A percentile compares a stretch with the other conserved stretches of the same genome.
Evolutionary conservation across 345 rosid genomes (phyloP).

Genomic region (Camelina laxa): DNA sequence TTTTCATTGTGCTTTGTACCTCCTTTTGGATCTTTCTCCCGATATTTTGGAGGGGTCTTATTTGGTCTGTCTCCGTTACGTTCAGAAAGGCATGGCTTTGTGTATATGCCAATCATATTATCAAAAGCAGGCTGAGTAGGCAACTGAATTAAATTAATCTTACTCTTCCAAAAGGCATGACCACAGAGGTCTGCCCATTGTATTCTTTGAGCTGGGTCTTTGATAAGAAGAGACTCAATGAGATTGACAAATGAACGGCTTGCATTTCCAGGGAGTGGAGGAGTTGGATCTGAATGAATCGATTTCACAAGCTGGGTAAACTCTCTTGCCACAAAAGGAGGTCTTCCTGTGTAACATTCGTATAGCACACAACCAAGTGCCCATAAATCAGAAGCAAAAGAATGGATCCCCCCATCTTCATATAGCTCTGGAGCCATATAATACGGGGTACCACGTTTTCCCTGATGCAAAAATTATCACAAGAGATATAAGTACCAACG

Average conservation of each 20-base stretch:
- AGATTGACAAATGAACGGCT: conserved; percentile 80
- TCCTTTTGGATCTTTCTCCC: conserved; percentile 76
- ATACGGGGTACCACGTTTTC: conserved; percentile 96
- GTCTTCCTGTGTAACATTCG: conserved; percentile 91
- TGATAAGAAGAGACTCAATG: conserved; percentile 80
- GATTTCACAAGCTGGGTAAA: conserved; percentile 91
- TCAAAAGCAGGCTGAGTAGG: conserved; percentile 93
- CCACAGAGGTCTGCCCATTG: conserved; percentile 85
- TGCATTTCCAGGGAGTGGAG: conserved; percentile 88
- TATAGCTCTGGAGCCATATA: conserved; percentile 99
- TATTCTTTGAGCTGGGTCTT: conserved; percentile 94
- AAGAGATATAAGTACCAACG: conserved; percentile 3
- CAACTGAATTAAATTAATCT: conserved; percentile 57
- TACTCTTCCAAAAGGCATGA: conserved; percentile 89
- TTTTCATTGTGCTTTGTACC: conserved; percentile 66
- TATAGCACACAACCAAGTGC: conserved; percentile 96
- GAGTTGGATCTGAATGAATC: conserved; percentile 84
- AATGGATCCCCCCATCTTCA: conserved; percentile 97
- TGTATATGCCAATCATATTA: conserved; percentile 64
- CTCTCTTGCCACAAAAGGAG: conserved; percentile 87
- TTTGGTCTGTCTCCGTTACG: conserved; percentile 71
- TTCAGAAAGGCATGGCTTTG: conserved; percentile 84
- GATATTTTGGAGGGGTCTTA: conserved; percentile 76
- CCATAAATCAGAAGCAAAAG: conserved; percentile 98
- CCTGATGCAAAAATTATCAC: conserved; percentile 67